Evolutionary conservation across 2,329 filamentous ascomycete species (phyloP).

Genomic region (Pseudovirgaria hyperparasitica): DNA sequence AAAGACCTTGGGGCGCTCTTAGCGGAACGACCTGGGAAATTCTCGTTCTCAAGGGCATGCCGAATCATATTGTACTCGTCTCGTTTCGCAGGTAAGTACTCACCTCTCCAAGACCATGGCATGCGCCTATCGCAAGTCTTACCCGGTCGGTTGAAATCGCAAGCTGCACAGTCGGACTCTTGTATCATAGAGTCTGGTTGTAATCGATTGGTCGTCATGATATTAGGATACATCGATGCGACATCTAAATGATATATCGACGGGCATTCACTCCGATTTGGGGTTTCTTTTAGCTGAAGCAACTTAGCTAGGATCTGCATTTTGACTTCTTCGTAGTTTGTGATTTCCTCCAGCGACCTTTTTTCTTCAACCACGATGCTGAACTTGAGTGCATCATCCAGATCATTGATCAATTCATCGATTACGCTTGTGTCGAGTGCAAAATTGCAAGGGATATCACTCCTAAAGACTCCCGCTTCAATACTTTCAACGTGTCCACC

Average conservation of each 20-base stretch:
- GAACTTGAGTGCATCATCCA: constrained; percentile 83
- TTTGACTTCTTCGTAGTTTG: constrained; percentile 51
- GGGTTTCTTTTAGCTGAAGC: constrained; percentile 61
- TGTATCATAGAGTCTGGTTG: constrained; percentile 99
- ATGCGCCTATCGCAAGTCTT: constrained; percentile 92
- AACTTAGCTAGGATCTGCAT: constrained; percentile 65
- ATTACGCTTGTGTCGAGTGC: constrained; percentile 78
- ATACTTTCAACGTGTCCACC: constrained; percentile 99
- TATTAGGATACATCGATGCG: constrained; percentile 98
- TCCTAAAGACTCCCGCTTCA: constrained; percentile 90
- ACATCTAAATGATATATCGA: constrained; percentile 98
- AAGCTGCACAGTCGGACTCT: constrained; percentile 90
- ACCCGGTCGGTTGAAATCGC: constrained; percentile 93
- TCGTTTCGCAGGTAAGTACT: constrained; percentile 88
- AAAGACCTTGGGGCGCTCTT: constrained; percentile 62
- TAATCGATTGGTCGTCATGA: constrained; percentile 97
- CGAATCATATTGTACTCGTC: constrained; percentile 99
- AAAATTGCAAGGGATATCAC: constrained; percentile 92
- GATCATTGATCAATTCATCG: constrained; percentile 73
- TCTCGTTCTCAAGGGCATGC: constrained; percentile 80
- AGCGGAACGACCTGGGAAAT: constrained; percentile 68
- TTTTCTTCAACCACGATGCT: constrained; percentile 46
- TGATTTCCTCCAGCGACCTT: constrained; percentile 37
- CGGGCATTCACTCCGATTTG: constrained; percentile 72
- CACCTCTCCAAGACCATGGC: constrained; percentile 97